A percentile compares a stretch with the other conserved stretches of the same genome.
Evolutionary conservation across 2,329 filamentous ascomycete genomes (phyloP).

Genomic region (Cercospora brassicicola): DNA sequence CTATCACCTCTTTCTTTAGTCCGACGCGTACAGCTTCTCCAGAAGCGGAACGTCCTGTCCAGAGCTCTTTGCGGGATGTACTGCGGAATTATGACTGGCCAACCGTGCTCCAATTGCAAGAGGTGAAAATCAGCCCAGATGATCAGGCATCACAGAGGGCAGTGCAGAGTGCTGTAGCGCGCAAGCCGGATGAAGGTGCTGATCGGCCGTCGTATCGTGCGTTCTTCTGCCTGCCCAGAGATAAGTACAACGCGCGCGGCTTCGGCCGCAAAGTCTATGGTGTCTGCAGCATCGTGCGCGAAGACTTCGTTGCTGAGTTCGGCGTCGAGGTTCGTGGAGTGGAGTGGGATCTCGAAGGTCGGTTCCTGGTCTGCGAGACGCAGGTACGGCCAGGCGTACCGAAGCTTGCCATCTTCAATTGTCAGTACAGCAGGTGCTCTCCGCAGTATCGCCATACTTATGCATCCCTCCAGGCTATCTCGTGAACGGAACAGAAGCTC

Average conservation of each 20-base stretch:
- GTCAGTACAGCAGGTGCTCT: conserved; percentile 38
- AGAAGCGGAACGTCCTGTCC: neutral
- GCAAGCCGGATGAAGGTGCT: conserved; percentile 23
- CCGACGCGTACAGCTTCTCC: neutral
- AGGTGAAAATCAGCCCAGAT: conserved; percentile 50
- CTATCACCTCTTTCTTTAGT: conserved; percentile 46
- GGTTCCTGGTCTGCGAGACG: conserved; percentile 51
- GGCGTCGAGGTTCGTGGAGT: conserved; percentile 43
- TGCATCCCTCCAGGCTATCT: conserved; percentile 31
- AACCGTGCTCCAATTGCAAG: conserved; percentile 50
- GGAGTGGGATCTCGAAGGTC: conserved; percentile 53
- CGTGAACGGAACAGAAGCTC: conserved; percentile 54
- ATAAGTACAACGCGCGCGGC: conserved; percentile 53
- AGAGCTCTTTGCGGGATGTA: conserved; percentile 41
- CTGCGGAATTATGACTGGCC: conserved; percentile 50
- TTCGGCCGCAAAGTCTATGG: conserved; percentile 56
- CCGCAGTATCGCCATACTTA: conserved; percentile 31
- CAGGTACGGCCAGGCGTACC: conserved; percentile 20
- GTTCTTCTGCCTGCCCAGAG: conserved; percentile 51
- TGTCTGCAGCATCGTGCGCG: conserved; percentile 52
- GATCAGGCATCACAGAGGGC: conserved; percentile 45
- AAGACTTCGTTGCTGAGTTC: conserved; percentile 42
- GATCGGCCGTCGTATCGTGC: conserved; percentile 45
- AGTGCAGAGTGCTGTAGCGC: conserved; percentile 42
- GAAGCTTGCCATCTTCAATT: conserved; percentile 52